Percentiles rank a stretch among this genome's conserved stretches.
phyloP scores from a whole-genome alignment of 1,284 basidiomycete genomes.

The Ustilago loliicola region DNA sequence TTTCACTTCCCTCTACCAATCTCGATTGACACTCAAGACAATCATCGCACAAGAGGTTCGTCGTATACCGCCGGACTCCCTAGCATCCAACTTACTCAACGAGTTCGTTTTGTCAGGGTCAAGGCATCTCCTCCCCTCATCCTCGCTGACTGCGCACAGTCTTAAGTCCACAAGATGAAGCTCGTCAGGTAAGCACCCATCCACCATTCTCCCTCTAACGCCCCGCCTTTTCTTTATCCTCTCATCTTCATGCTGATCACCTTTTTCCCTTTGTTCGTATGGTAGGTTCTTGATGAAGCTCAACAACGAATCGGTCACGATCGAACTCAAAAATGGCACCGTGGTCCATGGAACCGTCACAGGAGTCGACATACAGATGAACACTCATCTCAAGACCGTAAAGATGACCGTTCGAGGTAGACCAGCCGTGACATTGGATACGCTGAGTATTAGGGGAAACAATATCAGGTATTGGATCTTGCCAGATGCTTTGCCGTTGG shows the following conservation, averaged over 20 bases:
- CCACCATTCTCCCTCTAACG: not conserved
- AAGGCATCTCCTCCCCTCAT: conserved; percentile 26
- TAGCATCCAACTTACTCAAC: conserved; percentile 1
- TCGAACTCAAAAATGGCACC: conserved; percentile 98
- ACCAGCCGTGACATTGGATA: conserved; percentile 77
- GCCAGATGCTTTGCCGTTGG: conserved; percentile 93
- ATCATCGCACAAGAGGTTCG: not conserved
- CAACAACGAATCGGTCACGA: conserved; percentile 98
- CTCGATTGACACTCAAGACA: not conserved
- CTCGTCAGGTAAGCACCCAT: conserved; percentile 62
- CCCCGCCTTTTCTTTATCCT: not conserved
- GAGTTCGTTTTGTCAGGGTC: conserved; percentile 35
- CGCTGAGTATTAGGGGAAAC: conserved; percentile 70
- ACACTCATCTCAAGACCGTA: conserved; percentile 95
- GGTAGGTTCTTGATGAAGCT: conserved; percentile 95
- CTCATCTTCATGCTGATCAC: not conserved
- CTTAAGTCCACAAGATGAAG: conserved; percentile 61
- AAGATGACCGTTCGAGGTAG: conserved; percentile 93
- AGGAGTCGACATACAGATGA: conserved; percentile 78
- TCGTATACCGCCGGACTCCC: conserved; percentile 44
- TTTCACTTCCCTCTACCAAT: too few species aligned
- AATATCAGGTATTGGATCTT: conserved; percentile 88
- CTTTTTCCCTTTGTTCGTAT: not conserved
- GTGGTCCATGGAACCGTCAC: conserved; percentile 97
- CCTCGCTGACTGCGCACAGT: not conserved